Evolutionary conservation across 2,329 filamentous ascomycete species (phyloP).

Genomic region (Colletotrichum lentis): DNA sequence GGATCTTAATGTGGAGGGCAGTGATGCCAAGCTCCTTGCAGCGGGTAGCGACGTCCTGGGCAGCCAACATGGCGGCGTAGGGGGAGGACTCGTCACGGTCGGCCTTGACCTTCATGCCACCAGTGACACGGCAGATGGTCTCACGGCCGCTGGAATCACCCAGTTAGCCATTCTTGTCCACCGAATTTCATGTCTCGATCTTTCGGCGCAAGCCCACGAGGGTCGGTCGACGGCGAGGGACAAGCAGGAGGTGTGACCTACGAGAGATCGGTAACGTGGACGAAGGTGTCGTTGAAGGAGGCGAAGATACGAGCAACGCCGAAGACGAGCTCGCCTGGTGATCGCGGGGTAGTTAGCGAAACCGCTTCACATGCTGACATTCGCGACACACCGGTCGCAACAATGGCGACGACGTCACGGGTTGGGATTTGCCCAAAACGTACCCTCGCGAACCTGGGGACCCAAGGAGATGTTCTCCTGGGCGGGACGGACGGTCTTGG

Average conservation of each 20-base stretch:
- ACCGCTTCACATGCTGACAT: slow-evolving; percentile 32
- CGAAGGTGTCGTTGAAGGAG: slow-evolving; percentile 92
- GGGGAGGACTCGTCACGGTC: slow-evolving; percentile 99
- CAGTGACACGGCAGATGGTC: slow-evolving; percentile 99
- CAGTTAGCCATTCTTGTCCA: slow-evolving; percentile 64
- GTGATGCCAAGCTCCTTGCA: slow-evolving; percentile 78
- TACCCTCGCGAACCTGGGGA: slow-evolving; percentile 95
- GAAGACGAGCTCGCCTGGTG: slow-evolving; percentile 90
- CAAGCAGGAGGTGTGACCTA: slow-evolving; percentile 56
- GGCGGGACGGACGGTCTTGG: slow-evolving; percentile 83
- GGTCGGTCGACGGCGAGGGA: neutral
- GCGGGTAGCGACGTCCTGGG: slow-evolving; percentile 94
- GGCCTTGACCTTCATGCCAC: slow-evolving; percentile 99
- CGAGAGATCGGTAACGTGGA: slow-evolving; percentile 99
- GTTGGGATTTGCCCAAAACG: slow-evolving; percentile 52
- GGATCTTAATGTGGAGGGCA: slow-evolving; percentile 99
- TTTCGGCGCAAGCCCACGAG: neutral
- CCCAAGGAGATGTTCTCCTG: slow-evolving; percentile 99
- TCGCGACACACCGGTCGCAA: slow-evolving; percentile 78
- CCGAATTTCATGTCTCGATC: slow-evolving; percentile 11
- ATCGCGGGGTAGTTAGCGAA: slow-evolving; percentile 41
- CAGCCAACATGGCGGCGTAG: slow-evolving; percentile 99
- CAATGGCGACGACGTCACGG: neutral
- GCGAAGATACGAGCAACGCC: slow-evolving; percentile 98
- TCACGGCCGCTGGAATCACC: slow-evolving; percentile 91